phyloP scores from a whole-genome alignment of 306 rosid genomes.

The Acacia acuminata region DNA sequence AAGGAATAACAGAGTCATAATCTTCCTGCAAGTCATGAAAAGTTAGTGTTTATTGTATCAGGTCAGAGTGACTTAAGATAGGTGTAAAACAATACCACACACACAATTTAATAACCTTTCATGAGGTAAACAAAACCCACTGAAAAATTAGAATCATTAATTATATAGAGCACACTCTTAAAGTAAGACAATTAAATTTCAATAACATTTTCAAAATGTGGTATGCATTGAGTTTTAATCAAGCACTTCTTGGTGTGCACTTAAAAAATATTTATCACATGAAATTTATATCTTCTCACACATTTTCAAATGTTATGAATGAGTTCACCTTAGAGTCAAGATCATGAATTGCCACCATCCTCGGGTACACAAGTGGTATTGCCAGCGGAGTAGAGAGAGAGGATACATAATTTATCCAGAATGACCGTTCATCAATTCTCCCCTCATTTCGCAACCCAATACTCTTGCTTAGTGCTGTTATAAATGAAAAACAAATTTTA shows the following conservation, averaged over 20 bases:
- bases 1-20: conserved; percentile 69
- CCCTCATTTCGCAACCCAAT: conserved; percentile 81
- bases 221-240: conserved; percentile 11
- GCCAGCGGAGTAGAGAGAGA: conserved; percentile 84
- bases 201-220: conserved; percentile 22
- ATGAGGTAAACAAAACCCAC: neutral
- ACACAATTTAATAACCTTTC: neutral
- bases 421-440: conserved; percentile 85
- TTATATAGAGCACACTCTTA: conserved; percentile 7
- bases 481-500: conserved; percentile 27
- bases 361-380: conserved; percentile 93
- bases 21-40: conserved; percentile 57
- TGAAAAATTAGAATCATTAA: neutral
- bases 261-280: neutral
- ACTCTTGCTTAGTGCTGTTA: conserved; percentile 90
- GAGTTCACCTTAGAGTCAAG: conserved; percentile 72
- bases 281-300: conserved; percentile 23
- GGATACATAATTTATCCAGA: conserved; percentile 83
- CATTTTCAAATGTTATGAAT: conserved; percentile 5
- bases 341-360: conserved; percentile 86
- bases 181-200: conserved; percentile 2
- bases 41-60: conserved; percentile 12
- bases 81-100: neutral
- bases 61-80: conserved; percentile 9
- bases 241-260: conserved; percentile 13